A percentile compares a stretch with the other conserved stretches of the same genome.
Evolutionary conservation across 1,284 basidiomycete species (phyloP).

Genomic region (Cutaneotrichosporon cyanovorans): DNA sequence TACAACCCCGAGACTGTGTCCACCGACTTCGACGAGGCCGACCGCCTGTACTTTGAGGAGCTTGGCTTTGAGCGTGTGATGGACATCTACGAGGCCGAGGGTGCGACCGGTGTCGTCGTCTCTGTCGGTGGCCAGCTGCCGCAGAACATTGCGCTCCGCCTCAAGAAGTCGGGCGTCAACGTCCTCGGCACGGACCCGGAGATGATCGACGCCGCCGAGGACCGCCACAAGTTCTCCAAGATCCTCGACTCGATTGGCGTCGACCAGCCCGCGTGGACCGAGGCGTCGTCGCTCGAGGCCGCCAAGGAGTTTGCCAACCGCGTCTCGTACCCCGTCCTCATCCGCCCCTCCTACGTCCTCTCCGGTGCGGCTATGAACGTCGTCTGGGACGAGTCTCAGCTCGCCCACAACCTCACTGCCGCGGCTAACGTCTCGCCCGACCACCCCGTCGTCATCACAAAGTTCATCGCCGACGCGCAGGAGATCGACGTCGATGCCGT

Average conservation of each 20-base stretch:
- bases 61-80: slow-evolving; percentile 96
- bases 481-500: slow-evolving; percentile 99
- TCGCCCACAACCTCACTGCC: slow-evolving; percentile 87
- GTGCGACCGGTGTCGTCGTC: slow-evolving; percentile 86
- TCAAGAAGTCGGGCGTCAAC: slow-evolving; percentile 83
- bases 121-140: slow-evolving; percentile 96
- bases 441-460: slow-evolving; percentile 95
- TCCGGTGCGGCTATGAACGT: slow-evolving; percentile 99
- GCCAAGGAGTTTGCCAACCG: slow-evolving; percentile 85
- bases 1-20: slow-evolving; percentile 99
- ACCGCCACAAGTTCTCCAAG: slow-evolving; percentile 97
- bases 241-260: slow-evolving; percentile 91
- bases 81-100: slow-evolving; percentile 98
- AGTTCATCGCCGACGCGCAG: slow-evolving; percentile 96
- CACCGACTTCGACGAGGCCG: slow-evolving; percentile 98
- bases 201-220: slow-evolving; percentile 94
- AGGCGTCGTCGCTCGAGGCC: slow-evolving; percentile 78
- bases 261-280: slow-evolving; percentile 95
- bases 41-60: slow-evolving; percentile 97
- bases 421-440: slow-evolving; percentile 93
- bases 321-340: slow-evolving; percentile 88
- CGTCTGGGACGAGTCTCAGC: slow-evolving; percentile 79
- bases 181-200: slow-evolving; percentile 94
- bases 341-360: slow-evolving; percentile 93
- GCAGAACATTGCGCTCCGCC: slow-evolving; percentile 94